Evolutionary conservation across 805 yeast species (phyloP), one percentile per base, ranked within the genome.

Genomic region (Wickerhamomyces canadensis): DNA sequence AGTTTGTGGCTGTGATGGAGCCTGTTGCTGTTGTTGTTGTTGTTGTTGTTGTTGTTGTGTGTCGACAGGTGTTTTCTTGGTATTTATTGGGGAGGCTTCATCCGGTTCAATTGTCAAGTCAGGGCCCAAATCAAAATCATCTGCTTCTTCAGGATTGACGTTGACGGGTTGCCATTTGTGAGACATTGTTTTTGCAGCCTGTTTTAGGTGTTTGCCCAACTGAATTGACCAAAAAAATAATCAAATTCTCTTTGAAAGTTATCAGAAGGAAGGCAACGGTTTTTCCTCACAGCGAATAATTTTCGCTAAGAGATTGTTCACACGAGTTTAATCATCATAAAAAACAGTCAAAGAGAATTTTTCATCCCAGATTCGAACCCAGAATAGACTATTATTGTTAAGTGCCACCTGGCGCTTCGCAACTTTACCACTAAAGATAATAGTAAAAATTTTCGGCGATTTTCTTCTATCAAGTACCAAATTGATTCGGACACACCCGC

Each of bases 241-340:
- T 27, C 27, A 34, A 33, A 38, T n/a, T 36, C 35, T 31, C 43
- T 48, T 44, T 14, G 16, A 17, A 10, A 19, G 34, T 32, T 44
- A 40, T 52, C 57, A 52, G 57, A 45, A 48, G 49, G 48, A 46
- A 52, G 48, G 55, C 55, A 48, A 45, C 54, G 57, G 43, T 51
- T 52, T 50, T 41, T 51, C 52, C 52, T 52, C 57, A 51, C 47
- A 34, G 54, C 41, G 24, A 29, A 19, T 28, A 37, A 29, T 44
- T 48, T 47, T 38, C 47, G 45, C 54, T 52, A 48, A 52, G 57
- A 51, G 57, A 52, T 52, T 52, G 57, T 52, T 52, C 57, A 52
- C 57, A 45, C 49, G 45, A 42, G 45, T 40, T 27, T 36, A 45
- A 41, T 52, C 55, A 51, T 52, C 57, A 52, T 49, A 19, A 29